A percentile compares a stretch with the other conserved stretches of the same genome.
These are phyloP conservation scores for Dacryopinax spathularia DNA, from an alignment of 768 basidiomycete genomes.

Conservation along the genomic window DNA sequence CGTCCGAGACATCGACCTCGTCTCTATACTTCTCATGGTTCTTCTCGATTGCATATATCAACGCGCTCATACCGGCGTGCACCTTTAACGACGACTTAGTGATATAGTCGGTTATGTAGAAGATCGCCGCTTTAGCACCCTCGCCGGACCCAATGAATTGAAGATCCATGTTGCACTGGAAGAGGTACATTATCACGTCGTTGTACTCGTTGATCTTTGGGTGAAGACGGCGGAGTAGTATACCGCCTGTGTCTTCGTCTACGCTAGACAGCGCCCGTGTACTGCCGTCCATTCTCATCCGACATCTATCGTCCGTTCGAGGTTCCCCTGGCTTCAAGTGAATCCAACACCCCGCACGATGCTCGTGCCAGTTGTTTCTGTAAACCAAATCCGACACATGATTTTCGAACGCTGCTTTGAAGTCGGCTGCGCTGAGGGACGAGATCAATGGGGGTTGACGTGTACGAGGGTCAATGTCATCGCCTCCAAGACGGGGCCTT, in stretches of 20 bases:
- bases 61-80: conserved; percentile 21
- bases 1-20: not conserved
- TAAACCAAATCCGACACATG: not conserved
- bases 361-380: conserved; percentile 9
- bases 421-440: too few relatives aligned
- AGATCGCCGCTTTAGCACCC: conserved; percentile 30
- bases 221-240: conserved; percentile 25
- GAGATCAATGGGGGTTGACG: not conserved
- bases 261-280: conserved; percentile 11
- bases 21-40: not conserved
- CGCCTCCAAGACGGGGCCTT: not conserved
- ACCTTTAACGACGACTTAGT: conserved; percentile 31
- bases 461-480: not conserved
- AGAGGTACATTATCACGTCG: conserved; percentile 23
- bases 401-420: not conserved
- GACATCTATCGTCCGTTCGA: conserved; percentile 22
- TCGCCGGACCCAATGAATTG: conserved; percentile 33
- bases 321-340: conserved; percentile 21
- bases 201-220: conserved; percentile 35
- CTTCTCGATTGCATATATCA: not conserved
- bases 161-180: conserved; percentile 36
- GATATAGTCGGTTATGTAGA: conserved; percentile 39
- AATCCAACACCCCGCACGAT: conserved; percentile 28
- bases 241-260: conserved; percentile 14
- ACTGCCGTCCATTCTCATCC: conserved; percentile 12